A percentile compares a stretch with the other conserved stretches of the same genome.
These are phyloP conservation scores for Lotmaria passim DNA, from an alignment of 208 protist species.

Conservation along the genomic window DNA sequence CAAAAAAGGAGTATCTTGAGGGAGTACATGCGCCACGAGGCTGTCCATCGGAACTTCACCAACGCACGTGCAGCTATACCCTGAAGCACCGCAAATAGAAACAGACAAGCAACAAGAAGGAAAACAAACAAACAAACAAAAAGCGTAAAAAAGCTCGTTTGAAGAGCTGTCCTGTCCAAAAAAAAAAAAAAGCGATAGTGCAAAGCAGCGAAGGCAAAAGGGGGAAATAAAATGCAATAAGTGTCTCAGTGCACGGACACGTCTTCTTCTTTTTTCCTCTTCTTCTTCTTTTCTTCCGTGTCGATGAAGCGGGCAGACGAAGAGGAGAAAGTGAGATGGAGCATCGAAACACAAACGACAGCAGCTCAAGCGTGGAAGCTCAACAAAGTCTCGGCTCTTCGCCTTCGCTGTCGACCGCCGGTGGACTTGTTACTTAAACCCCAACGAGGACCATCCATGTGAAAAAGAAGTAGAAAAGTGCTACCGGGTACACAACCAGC, in stretches of 20 bases:
- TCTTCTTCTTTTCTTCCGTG: background rate
- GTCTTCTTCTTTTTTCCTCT: background rate
- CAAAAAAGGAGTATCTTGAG: no score
- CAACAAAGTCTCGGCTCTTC: no score
- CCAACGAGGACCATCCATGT: constrained; percentile 87
- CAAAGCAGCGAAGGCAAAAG: constrained; percentile 3
- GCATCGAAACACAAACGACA: no score
- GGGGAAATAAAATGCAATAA: background rate
- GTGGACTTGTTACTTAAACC: constrained; percentile 22
- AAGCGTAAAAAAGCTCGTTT: constrained; percentile 8
- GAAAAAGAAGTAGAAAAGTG: constrained; percentile 92
- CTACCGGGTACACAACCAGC: constrained; percentile 92
- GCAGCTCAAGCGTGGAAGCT: no score
- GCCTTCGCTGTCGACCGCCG: no score
- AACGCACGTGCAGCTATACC: no score
- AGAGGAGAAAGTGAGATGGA: no score
- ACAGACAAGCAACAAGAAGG: no score
- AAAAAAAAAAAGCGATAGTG: constrained; percentile 28
- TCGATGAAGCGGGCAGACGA: no score
- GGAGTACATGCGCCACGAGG: no score
- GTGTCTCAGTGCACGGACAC: background rate
- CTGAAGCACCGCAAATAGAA: no score
- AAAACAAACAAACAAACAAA: background rate
- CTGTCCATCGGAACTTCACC: no score
- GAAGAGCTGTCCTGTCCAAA: constrained; percentile 4